A percentile compares a stretch with the other conserved stretches of the same genome.
Evolutionary conservation across 2,329 filamentous ascomycete genomes (phyloP).

Genomic region (Cercospora sojina): DNA sequence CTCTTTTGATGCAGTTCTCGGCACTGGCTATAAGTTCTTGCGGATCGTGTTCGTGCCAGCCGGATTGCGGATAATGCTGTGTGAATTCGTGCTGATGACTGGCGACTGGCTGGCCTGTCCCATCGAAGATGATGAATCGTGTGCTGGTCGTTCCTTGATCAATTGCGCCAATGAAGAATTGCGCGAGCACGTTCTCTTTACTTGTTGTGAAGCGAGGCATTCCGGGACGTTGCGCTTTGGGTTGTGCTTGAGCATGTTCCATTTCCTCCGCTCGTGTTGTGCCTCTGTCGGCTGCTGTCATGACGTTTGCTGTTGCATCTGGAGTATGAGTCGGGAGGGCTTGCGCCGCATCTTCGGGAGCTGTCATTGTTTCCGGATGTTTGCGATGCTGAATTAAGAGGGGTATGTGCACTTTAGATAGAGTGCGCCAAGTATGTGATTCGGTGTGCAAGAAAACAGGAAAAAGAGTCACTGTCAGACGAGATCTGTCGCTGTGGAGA

Average conservation of each 20-base stretch:
- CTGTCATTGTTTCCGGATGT: not conserved
- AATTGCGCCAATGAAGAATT: conserved; percentile 76
- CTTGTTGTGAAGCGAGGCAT: conserved; percentile 37
- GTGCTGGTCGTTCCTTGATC: conserved; percentile 90
- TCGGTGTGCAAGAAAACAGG: not conserved
- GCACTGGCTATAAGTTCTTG: conserved; percentile 72
- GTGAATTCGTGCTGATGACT: conserved; percentile 84
- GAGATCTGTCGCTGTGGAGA: not conserved
- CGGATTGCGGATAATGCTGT: conserved; percentile 79
- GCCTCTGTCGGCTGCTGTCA: conserved; percentile 18
- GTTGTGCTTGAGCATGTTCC: conserved; percentile 1
- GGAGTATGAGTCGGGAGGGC: conserved; percentile 10
- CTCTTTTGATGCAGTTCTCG: conserved; percentile 74
- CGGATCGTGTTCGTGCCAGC: conserved; percentile 90
- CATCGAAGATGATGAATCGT: conserved; percentile 87
- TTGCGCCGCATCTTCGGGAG: conserved; percentile 7
- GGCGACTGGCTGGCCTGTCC: conserved; percentile 71
- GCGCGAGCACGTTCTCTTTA: conserved; percentile 37
- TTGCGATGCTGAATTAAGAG: not conserved
- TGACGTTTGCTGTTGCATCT: conserved; percentile 3
- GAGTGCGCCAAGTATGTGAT: not conserved
- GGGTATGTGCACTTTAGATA: not conserved
- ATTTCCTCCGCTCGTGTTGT: conserved; percentile 16
- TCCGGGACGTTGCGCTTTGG: conserved; percentile 27
- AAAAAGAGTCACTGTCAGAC: not conserved